phyloP scores from a whole-genome alignment of 2,329 filamentous ascomycete species.

The Berkeleyomyces rouxiae region DNA sequence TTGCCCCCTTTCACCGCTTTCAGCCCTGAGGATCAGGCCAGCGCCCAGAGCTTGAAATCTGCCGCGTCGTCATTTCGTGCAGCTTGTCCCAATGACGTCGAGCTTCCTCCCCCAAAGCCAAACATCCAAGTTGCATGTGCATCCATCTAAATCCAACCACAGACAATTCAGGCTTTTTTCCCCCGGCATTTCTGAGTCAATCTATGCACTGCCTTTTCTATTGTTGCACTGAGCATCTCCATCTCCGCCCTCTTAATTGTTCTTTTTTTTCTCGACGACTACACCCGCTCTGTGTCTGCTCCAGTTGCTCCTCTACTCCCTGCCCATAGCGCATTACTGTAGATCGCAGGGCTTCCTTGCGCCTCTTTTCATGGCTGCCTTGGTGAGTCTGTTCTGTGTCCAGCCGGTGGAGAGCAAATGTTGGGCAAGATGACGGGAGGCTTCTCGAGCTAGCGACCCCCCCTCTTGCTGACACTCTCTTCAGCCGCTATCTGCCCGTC shows the following conservation, averaged over 20 bases:
- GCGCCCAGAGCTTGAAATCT: neutral
- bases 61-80: neutral
- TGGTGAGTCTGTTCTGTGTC: conserved; percentile 6
- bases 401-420: neutral
- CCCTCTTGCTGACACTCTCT: neutral
- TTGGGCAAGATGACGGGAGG: neutral
- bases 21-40: neutral
- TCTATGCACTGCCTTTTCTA: neutral
- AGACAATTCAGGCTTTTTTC: neutral
- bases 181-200: neutral
- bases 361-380: conserved; percentile 10
- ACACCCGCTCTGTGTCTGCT: neutral
- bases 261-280: neutral
- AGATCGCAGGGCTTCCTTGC: neutral
- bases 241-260: neutral
- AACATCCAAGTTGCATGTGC: neutral
- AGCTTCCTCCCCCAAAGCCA: neutral
- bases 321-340: neutral
- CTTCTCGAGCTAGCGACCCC: neutral
- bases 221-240: neutral
- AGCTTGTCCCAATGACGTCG: neutral
- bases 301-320: neutral
- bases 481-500: neutral
- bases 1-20: neutral
- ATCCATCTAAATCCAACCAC: neutral